Conservation (phyloP, 306 rosid genomes). For the Parietaria judaica region DNA sequence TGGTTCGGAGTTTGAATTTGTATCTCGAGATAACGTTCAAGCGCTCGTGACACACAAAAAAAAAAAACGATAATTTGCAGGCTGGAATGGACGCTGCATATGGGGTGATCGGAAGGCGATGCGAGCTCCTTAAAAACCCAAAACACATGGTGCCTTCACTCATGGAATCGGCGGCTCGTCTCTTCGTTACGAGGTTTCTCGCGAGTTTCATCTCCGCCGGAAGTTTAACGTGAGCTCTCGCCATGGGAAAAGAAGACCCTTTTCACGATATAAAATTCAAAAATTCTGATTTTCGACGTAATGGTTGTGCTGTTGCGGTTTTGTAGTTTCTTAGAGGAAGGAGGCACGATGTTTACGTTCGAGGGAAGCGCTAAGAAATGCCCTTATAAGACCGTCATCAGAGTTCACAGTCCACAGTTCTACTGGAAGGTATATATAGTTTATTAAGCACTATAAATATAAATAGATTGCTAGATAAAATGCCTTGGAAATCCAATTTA, state of each 20-base stretch:
- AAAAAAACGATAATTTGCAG: conserved; percentile 31
- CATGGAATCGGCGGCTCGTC: conserved; percentile 64
- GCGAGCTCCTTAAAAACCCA: conserved; percentile 51
- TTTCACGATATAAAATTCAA: too few relatives aligned
- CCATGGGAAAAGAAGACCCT: background rate
- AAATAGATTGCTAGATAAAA: too few relatives aligned
- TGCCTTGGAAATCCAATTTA: too few relatives aligned
- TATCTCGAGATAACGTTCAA: too few relatives aligned
- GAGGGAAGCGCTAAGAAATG: conserved; percentile 54
- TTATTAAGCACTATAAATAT: background rate
- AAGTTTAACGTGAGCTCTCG: conserved; percentile 60
- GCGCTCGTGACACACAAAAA: too few relatives aligned
- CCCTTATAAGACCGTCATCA: conserved; percentile 35
- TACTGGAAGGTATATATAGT: conserved; percentile 71
- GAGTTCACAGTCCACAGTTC: conserved; percentile 70
- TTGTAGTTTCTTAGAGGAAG: conserved; percentile 73
- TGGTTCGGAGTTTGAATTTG: too few relatives aligned
- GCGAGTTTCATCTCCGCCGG: conserved; percentile 48
- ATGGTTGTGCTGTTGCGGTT: background rate
- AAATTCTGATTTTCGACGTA: too few relatives aligned
- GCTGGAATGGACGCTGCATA: conserved; percentile 79
- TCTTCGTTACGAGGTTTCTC: conserved; percentile 63
- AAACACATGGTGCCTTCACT: conserved; percentile 85
- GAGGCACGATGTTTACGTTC: conserved; percentile 72
- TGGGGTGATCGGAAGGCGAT: conserved; percentile 49